Evolutionary conservation across 2,329 filamentous ascomycete species (phyloP).

Genomic region (Fusarium coicis): DNA sequence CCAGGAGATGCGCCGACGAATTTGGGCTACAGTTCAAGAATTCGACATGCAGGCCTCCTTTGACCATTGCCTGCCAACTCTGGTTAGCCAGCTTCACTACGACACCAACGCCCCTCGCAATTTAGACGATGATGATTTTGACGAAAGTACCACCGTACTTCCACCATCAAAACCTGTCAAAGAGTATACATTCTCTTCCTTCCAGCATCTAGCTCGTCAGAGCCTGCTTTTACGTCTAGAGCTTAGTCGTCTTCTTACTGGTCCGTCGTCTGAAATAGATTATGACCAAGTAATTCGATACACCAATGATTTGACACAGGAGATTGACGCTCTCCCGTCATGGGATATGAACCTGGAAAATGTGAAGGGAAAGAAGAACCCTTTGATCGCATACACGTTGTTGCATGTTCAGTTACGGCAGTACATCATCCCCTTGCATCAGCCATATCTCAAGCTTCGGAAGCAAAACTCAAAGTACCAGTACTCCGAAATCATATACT

Average conservation of each 20-base stretch:
- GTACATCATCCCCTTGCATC: slow-evolving; percentile 70
- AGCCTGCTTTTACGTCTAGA: slow-evolving; percentile 67
- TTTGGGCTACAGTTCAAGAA: slow-evolving; percentile 71
- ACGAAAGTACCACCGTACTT: slow-evolving; percentile 61
- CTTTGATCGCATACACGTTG: slow-evolving; percentile 68
- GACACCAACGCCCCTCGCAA: slow-evolving; percentile 67
- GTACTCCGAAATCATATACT: slow-evolving; percentile 71
- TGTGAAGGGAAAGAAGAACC: slow-evolving; percentile 59
- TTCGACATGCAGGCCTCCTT: slow-evolving; percentile 72
- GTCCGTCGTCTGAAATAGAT: slow-evolving; percentile 64
- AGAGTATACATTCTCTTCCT: slow-evolving; percentile 69
- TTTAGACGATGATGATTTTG: slow-evolving; percentile 67
- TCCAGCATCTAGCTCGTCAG: slow-evolving; percentile 67
- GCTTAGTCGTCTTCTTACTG: slow-evolving; percentile 66
- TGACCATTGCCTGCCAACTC: slow-evolving; percentile 68
- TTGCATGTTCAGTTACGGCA: slow-evolving; percentile 70
- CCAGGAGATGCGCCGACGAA: slow-evolving; percentile 69
- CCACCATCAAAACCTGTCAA: slow-evolving; percentile 62
- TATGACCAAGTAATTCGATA: slow-evolving; percentile 72
- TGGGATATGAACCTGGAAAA: slow-evolving; percentile 59
- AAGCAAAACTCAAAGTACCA: slow-evolving; percentile 70
- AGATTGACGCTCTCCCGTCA: slow-evolving; percentile 68
- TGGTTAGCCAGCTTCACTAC: slow-evolving; percentile 66
- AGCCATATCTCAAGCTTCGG: slow-evolving; percentile 69
- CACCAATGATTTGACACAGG: slow-evolving; percentile 69